Base-by-base conservation (phyloP, 768 basidiomycete species). In the Mycena sanguinolenta region DNA sequence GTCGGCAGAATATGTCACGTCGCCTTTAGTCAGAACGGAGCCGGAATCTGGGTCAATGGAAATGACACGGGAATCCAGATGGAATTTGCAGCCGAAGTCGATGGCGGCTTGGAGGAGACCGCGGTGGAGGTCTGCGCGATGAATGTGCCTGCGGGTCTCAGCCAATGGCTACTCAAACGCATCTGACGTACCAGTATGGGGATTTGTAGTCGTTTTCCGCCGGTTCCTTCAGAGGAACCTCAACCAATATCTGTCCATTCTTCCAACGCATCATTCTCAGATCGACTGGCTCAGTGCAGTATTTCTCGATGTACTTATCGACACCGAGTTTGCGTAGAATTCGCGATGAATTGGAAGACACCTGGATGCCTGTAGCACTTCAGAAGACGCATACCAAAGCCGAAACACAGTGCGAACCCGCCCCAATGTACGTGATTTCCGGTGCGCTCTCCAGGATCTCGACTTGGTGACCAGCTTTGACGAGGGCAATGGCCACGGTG, bases 191-290 rank as follows among this genome's bases (percentile, higher is more conserved):
- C 71, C 71, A 73, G 58, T 73, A 73, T n/a, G 71, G 71, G 54
- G 69, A 73, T 3, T 34, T 32, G 52, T 70, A 73, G 6, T 73
- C 69, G 19, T 70, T 46, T 12, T 61, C 54, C 32, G 71, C 71
- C 2, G 71, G 71, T 32, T 64, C 68, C 63, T 73, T 73, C 49
- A 73, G 71, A 16, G 71, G 71, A 57, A 17, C 23, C 52, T 70
- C 57, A 23, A 73, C 71, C 34, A 70, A 57, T 10, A 73, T 30
- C n/a, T 70, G 62, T 14, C 71, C 71, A 34, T 70, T 39, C 39
- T 73, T 54, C 71, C 71, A 73, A 23, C 71, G 71, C 67, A 73
- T 70, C 71, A 73, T 73, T 50, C 57, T 57, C 19, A 70, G 14
- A 49, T 73, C 71, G 49, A 73, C 53, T n/a, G 71, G 71, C 42